These are phyloP conservation scores for Ilex aquifolium DNA, from an alignment of 257 asterid genomes.

Conservation along the genomic window DNA sequence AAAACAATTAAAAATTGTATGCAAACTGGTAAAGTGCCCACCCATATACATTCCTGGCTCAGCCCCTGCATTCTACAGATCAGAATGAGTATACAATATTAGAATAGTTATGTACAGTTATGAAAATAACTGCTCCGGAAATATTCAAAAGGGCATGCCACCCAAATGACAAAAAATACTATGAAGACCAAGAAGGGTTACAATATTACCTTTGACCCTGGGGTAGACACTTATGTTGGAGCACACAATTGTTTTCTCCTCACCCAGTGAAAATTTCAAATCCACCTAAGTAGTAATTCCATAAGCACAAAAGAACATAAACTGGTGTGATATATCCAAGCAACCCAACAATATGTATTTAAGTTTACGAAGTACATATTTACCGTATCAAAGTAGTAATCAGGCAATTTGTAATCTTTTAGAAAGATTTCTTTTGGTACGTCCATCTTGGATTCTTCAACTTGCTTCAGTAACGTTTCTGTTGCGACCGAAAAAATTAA, in stretches of 20 bases:
- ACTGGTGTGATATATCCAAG: not conserved
- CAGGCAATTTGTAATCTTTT: slow-evolving; percentile 92
- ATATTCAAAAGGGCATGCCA: not conserved
- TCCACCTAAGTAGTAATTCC: slow-evolving; percentile 60
- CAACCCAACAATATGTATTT: not conserved
- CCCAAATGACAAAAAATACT: not conserved
- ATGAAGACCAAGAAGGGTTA: slow-evolving; percentile 1
- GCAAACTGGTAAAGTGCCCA: too few relatives aligned
- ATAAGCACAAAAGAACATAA: not conserved
- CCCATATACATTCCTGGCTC: too few relatives aligned
- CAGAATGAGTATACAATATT: too few relatives aligned
- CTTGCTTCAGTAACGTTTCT: slow-evolving; percentile 51
- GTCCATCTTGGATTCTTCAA: slow-evolving; percentile 69
- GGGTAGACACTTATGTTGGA: slow-evolving; percentile 66
- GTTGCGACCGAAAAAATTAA: slow-evolving; percentile 83
- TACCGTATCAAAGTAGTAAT: slow-evolving; percentile 80
- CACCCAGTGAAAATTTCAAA: slow-evolving; percentile 73
- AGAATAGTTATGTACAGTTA: too few relatives aligned
- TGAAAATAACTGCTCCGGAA: too few relatives aligned
- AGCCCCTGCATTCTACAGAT: too few relatives aligned
- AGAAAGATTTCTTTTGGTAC: slow-evolving; percentile 83
- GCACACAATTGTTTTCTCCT: slow-evolving; percentile 66
- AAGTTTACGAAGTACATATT: not conserved
- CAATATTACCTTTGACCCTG: slow-evolving; percentile 69
- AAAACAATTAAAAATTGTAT: too few relatives aligned